Conservation (phyloP, 306 rosid species). For the Ochetophila trinervis region DNA sequence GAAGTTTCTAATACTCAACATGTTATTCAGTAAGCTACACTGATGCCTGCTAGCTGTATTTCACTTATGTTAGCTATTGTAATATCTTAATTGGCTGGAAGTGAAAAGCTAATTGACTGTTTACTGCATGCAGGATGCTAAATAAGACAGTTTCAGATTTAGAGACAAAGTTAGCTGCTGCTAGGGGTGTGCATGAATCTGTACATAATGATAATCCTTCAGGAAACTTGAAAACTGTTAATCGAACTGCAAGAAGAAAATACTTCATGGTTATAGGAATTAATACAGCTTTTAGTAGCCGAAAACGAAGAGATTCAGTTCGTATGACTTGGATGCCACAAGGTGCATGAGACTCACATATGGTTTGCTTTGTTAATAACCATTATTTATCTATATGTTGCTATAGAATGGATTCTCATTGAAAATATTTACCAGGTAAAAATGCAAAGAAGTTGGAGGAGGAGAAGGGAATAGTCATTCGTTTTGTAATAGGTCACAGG, state of each 20-base stretch:
- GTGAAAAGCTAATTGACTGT: slow-evolving; percentile 25
- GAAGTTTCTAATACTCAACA: slow-evolving; percentile 39
- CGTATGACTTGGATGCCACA: slow-evolving; percentile 95
- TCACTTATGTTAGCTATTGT: slow-evolving; percentile 11
- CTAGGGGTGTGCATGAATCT: slow-evolving; percentile 32
- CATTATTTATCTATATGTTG: slow-evolving; percentile 4
- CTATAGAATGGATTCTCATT: slow-evolving; percentile 20
- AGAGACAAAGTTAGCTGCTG: slow-evolving; percentile 53
- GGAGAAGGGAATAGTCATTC: slow-evolving; percentile 81
- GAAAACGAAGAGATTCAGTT: slow-evolving; percentile 78
- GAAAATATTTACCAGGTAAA: slow-evolving; percentile 39
- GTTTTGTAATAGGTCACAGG: slow-evolving; percentile 91
- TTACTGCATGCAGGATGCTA: slow-evolving; percentile 43
- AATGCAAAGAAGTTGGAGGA: slow-evolving; percentile 78
- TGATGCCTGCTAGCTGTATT: slow-evolving; percentile 23
- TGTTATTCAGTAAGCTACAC: slow-evolving; percentile 46
- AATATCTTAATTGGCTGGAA: slow-evolving; percentile 10
- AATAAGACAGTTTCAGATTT: slow-evolving; percentile 48
- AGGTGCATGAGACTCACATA: slow-evolving; percentile 43
- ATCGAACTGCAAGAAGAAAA: slow-evolving; percentile 53
- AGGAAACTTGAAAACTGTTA: slow-evolving; percentile 37
- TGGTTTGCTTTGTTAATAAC: background rate
- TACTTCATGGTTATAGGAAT: slow-evolving; percentile 81
- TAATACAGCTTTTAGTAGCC: slow-evolving; percentile 85
- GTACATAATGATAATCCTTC: slow-evolving; percentile 37